Base-by-base conservation (phyloP, 805 yeast species). In the Yarrowia keelungensis region DNA sequence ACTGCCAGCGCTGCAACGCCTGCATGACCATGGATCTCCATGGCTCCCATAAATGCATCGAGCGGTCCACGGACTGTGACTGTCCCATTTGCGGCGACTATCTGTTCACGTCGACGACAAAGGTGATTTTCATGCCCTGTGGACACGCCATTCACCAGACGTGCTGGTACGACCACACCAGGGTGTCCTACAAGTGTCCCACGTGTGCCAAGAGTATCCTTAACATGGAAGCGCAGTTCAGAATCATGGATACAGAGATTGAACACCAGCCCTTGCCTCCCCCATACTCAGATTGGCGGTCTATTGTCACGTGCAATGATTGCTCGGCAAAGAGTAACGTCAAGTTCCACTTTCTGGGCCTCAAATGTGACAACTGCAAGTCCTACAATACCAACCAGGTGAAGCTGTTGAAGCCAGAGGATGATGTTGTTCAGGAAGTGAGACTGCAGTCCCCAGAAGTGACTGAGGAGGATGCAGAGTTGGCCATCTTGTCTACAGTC, bases 11-110 rank as follows among this genome's bases (percentile, higher is more conserved):
- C 22, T 93, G 98, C 79, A 90, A 91, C 74, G 93, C 92, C 8
- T 93, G 98, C 77, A 83, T 93, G 72, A 87, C 94, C 50, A 88
- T 93, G 61, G 92, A 89, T 71, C 81, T 93, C 69, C 86, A 85
- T 71, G 86, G 89, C 71, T 86, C 87, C 70, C 98, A 94, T 79
- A 85, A 84, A 71, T 94, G 98, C 78, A 88, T 92, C 64, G 92
- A 90, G 74, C 87, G 92, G 72, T 87, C 97, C 7, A 92, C 97
- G 0, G 95, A 90, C 76, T 89, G 97, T 58, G 88, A 92, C 76
- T 93, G 98, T 77, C 97, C 97, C 1, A 91, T 93, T 45, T 93
- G 98, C 79, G 91, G 90, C 69, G 98, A 92, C 73, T 92, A 88
- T 77, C 86, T 93, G 86, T 93, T 93, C 76, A 89, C 92, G 15